phyloP scores from a whole-genome alignment of 2,329 filamentous ascomycete species.

The Aspergillus latus region DNA sequence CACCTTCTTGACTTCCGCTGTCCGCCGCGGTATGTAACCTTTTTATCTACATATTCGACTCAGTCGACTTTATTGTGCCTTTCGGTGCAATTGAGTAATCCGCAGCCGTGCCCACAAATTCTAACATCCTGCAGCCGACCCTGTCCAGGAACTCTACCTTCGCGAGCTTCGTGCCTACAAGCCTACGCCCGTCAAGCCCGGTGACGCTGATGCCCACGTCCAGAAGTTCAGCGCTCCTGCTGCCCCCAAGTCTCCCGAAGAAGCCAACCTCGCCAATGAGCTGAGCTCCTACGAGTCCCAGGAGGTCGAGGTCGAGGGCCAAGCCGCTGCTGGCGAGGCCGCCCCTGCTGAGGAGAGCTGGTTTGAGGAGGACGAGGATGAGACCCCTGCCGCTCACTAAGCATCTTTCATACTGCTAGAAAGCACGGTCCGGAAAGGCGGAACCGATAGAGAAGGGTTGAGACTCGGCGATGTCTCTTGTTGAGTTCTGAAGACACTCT shows the following conservation, averaged over 20 bases:
- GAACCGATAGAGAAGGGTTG: conserved; percentile 27
- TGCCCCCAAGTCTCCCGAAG: conserved; percentile 84
- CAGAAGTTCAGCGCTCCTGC: conserved; percentile 81
- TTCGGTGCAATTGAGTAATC: not conserved
- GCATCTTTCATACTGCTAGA: conserved; percentile 25
- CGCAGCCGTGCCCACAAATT: conserved; percentile 5
- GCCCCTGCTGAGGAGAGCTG: conserved; percentile 68
- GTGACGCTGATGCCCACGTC: conserved; percentile 86
- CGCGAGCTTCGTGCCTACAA: conserved; percentile 97
- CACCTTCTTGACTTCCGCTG: conserved; percentile 63
- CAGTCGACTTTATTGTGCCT: conserved; percentile 21
- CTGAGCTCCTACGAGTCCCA: conserved; percentile 93
- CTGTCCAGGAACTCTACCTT: conserved; percentile 97
- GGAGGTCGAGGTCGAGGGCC: conserved; percentile 91
- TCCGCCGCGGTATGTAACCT: conserved; percentile 59
- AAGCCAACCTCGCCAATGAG: conserved; percentile 86
- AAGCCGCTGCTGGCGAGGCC: conserved; percentile 63
- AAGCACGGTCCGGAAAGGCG: conserved; percentile 31
- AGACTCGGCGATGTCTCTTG: conserved; percentile 26
- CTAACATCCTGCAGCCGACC: conserved; percentile 67
- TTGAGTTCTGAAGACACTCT: conserved; percentile 23
- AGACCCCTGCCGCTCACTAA: conserved; percentile 48
- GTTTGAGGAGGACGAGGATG: conserved; percentile 74
- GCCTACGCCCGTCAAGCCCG: conserved; percentile 75
- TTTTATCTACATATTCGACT: conserved; percentile 15